Conservation (phyloP, 2,329 filamentous ascomycete species). For the Colletotrichum costaricense region DNA sequence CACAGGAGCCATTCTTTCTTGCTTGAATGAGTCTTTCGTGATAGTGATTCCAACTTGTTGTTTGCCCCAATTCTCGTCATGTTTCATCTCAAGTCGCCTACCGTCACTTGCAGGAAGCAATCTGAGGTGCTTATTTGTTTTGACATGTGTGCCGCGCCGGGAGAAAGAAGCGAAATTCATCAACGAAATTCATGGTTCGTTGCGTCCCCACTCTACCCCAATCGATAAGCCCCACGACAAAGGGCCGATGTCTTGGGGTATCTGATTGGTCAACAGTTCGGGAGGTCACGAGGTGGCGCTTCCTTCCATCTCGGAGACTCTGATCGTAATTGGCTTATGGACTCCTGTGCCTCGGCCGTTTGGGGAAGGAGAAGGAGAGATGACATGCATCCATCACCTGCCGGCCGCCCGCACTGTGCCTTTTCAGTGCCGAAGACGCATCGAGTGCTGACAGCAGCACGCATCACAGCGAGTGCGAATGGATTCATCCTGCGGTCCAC, state of each 20-base stretch:
- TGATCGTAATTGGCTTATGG: conserved; percentile 1
- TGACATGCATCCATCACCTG: not conserved
- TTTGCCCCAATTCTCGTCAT: not conserved
- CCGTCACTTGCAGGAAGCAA: not conserved
- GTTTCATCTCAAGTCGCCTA: not conserved
- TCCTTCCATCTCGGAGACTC: not conserved
- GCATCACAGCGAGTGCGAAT: no score
- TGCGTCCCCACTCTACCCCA: conserved; percentile 16
- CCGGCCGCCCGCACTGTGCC: not conserved
- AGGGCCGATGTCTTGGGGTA: not conserved
- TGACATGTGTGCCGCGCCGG: not conserved
- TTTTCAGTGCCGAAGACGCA: not conserved
- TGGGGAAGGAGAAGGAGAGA: conserved; percentile 11
- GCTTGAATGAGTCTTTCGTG: not conserved
- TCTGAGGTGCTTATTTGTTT: not conserved
- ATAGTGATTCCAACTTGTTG: not conserved
- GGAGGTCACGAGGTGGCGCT: conserved; percentile 17
- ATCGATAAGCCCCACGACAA: conserved; percentile 1
- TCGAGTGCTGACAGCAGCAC: not conserved
- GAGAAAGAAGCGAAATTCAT: not conserved
- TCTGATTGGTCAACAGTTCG: not conserved
- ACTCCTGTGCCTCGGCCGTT: not conserved
- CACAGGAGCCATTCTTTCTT: not conserved
- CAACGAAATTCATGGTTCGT: not conserved
- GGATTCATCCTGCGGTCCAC: not conserved